Evolutionary conservation across 1,139 yeast species (phyloP).

Genomic region (Candida sojae): DNA sequence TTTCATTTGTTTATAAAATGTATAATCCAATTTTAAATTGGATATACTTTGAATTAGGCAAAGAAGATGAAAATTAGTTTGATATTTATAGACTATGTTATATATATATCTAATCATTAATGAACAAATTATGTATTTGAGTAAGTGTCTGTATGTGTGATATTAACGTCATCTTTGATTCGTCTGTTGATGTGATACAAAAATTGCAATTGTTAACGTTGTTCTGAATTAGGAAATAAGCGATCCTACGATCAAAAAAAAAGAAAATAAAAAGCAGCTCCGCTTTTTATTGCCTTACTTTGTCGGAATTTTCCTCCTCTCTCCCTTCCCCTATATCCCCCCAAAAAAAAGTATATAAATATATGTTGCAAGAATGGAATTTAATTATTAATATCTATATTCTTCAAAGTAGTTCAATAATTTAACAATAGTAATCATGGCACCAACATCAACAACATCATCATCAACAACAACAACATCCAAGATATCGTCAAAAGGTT

Average conservation of each 20-base stretch:
- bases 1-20: conserved; percentile 20
- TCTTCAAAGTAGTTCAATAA: neutral
- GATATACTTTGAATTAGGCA: conserved; percentile 31
- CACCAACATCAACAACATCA: conserved; percentile 6
- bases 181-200: too few relatives aligned
- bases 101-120: neutral
- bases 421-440: neutral
- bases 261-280: neutral
- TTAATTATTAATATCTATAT: too few relatives aligned
- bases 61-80: conserved; percentile 2
- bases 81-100: neutral
- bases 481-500: conserved; percentile 23
- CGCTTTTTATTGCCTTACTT: neutral
- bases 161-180: too few relatives aligned
- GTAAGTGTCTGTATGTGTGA: too few relatives aligned
- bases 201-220: neutral
- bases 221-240: neutral
- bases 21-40: conserved; percentile 33
- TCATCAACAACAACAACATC: conserved; percentile 7
- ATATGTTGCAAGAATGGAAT: too few relatives aligned
- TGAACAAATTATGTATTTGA: too few relatives aligned
- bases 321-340: too few relatives aligned
- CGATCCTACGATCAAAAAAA: neutral
- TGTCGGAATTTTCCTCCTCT: too few relatives aligned
- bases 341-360: too few relatives aligned